Evolutionary conservation across 495 filamentous ascomycete genomes (phyloP), one percentile per base, ranked within the genome.

Genomic region (Penicillium longicatenatum): DNA sequence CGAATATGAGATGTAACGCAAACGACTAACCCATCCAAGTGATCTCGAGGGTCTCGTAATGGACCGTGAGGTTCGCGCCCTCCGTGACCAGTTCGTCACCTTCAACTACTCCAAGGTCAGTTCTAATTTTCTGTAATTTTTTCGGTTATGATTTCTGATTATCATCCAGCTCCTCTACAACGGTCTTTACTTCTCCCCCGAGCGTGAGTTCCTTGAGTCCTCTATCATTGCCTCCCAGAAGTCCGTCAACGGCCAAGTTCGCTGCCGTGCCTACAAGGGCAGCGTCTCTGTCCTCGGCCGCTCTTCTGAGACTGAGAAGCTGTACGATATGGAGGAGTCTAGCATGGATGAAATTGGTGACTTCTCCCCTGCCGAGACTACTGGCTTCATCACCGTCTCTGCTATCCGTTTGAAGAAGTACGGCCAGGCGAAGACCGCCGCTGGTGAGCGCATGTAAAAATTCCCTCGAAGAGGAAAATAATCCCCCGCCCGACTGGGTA

Each of bases 341-440:
- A 87, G 81, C 61, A 98, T 97, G 93, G 93, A 97, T 75, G 85
- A 86, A 65, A 85, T 96, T 64, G 88, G 84, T 68, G 86, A 86
- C 67, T 96, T 96, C 77, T 79, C 76, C 53, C 91, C 91, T 35
- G 75, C 79, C 55, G 89, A 89, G 65, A 89, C 86, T 72, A 68
- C 85, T 31, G 89, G 91, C 29, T 95, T 96, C 77, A 93, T 96
- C 68, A 82, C 72, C 55, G 88, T 95, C 55, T 81, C 91, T 65
- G 87, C 88, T 46, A 96, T 96, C 73, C 84, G 93, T 54, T 80
- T 96, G 52, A 91, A 94, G 86, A 96, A 96, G 82, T 96, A 89
- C 65, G 91, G 91, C 49, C 77, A 79, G 63, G 77, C 77, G 66
- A 91, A 89, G 85, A 77, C 73, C 47, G 83, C 81, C 65, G 79